Evolutionary conservation across 345 rosid genomes (phyloP).

Genomic region (Populus alba): DNA sequence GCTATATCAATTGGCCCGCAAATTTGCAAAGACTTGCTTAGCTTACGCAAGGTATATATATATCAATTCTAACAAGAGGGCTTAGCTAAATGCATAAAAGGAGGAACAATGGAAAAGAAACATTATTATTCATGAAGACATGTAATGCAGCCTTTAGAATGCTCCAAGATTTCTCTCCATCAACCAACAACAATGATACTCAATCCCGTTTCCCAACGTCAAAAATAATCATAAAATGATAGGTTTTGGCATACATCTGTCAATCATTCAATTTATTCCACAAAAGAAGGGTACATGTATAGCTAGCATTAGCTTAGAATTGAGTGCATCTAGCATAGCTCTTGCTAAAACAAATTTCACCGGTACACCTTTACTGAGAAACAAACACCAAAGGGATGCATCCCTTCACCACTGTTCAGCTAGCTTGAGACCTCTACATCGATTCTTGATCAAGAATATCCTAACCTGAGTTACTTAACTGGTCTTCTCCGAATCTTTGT

Average conservation of each 20-base stretch:
- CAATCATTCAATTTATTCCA: not conserved
- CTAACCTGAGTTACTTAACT: not conserved
- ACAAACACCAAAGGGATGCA: not conserved
- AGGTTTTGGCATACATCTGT: not conserved
- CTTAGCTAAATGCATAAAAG: not conserved
- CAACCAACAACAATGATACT: not conserved
- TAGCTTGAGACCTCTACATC: not conserved
- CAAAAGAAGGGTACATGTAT: not conserved
- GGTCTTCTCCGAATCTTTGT: not conserved
- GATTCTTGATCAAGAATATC: not conserved
- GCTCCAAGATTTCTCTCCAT: not conserved
- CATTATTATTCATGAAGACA: not conserved
- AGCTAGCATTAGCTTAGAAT: not conserved
- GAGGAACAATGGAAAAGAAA: not conserved
- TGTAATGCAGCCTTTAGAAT: not conserved
- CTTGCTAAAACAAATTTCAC: not conserved
- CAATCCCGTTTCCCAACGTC: not conserved
- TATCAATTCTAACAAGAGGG: too few species aligned
- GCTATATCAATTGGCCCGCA: not conserved
- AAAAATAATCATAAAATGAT: not conserved
- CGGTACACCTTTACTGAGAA: not conserved
- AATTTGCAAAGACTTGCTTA: not conserved
- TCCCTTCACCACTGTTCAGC: not conserved
- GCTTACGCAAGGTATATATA: not conserved
- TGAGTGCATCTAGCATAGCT: not conserved